Conservation (phyloP, 2,329 filamentous ascomycete genomes). For the Chaetomiaceae sp. region DNA sequence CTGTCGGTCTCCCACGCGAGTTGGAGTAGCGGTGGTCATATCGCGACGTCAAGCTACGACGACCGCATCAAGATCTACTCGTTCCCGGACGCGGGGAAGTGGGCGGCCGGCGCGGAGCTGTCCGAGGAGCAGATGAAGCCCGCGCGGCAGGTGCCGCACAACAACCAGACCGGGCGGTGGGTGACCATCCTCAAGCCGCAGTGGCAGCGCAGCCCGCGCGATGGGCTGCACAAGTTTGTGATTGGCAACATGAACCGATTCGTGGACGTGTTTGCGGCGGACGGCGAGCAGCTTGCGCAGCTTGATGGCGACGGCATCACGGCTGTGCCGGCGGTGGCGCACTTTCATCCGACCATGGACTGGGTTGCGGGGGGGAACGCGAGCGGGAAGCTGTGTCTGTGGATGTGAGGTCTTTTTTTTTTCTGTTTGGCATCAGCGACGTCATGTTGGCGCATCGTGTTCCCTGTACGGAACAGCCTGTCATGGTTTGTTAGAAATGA, state of each 20-base stretch:
- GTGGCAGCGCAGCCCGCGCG: constrained; percentile 77
- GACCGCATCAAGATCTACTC: constrained; percentile 92
- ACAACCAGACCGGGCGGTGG: constrained; percentile 94
- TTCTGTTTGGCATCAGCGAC: too few relatives aligned
- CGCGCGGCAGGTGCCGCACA: constrained; percentile 66
- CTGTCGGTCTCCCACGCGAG: constrained; percentile 89
- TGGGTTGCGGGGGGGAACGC: constrained; percentile 93
- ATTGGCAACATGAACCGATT: constrained; percentile 99
- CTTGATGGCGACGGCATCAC: constrained; percentile 85
- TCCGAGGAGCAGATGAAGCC: constrained; percentile 63
- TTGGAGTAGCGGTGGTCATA: constrained; percentile 77
- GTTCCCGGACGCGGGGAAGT: constrained; percentile 57
- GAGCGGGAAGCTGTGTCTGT: constrained; percentile 87
- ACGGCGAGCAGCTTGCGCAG: constrained; percentile 84
- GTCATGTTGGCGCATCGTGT: too few relatives aligned
- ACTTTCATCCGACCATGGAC: constrained; percentile 80
- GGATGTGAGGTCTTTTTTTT: constrained; percentile 67
- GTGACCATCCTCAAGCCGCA: constrained; percentile 78
- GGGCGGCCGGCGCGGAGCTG: constrained; percentile 55
- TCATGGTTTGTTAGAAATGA: too few relatives aligned
- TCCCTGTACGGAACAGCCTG: not conserved
- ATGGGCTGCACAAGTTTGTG: constrained; percentile 79
- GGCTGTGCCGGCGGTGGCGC: constrained; percentile 86
- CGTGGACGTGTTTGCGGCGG: constrained; percentile 79
- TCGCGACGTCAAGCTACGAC: constrained; percentile 92